Conservation (phyloP, 805 yeast genomes). For the Starmerella stellata region DNA sequence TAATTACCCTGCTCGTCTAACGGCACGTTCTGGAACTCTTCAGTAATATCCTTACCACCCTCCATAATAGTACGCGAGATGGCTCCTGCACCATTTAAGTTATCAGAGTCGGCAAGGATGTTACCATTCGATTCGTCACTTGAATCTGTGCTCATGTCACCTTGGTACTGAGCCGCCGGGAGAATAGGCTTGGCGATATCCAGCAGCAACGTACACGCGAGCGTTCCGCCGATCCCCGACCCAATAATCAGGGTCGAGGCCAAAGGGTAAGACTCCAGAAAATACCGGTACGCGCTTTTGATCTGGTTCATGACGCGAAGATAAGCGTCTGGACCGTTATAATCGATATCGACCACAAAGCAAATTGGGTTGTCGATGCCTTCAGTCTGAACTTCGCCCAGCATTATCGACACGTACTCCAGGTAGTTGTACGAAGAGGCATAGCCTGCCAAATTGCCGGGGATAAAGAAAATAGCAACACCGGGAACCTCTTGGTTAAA, state of each 20-base stretch:
- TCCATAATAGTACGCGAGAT: no score
- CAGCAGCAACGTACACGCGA: constrained; percentile 25
- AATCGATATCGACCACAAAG: constrained; percentile 24
- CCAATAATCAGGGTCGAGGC: constrained; percentile 27
- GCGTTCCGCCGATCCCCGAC: constrained; percentile 34
- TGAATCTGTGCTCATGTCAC: not conserved
- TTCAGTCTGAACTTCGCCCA: constrained; percentile 28
- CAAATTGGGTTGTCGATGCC: constrained; percentile 35
- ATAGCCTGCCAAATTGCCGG: constrained; percentile 24
- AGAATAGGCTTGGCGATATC: constrained; percentile 24
- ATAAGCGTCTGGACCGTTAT: constrained; percentile 14
- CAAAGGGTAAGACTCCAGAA: constrained; percentile 15
- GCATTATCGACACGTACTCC: constrained; percentile 30
- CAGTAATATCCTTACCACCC: no score
- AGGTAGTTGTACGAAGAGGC: constrained; percentile 28
- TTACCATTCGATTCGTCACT: no score
- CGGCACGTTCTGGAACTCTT: no score
- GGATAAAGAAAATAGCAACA: constrained; percentile 29
- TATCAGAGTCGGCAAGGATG: no score
- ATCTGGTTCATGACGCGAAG: constrained; percentile 14
- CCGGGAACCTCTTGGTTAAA: constrained; percentile 23
- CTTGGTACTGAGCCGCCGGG: no score
- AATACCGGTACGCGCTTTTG: constrained; percentile 23
- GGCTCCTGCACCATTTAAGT: no score
- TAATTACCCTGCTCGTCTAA: no score